Base-by-base conservation (phyloP, 805 yeast genomes). In the Wickerhamomyces bovis region DNA sequence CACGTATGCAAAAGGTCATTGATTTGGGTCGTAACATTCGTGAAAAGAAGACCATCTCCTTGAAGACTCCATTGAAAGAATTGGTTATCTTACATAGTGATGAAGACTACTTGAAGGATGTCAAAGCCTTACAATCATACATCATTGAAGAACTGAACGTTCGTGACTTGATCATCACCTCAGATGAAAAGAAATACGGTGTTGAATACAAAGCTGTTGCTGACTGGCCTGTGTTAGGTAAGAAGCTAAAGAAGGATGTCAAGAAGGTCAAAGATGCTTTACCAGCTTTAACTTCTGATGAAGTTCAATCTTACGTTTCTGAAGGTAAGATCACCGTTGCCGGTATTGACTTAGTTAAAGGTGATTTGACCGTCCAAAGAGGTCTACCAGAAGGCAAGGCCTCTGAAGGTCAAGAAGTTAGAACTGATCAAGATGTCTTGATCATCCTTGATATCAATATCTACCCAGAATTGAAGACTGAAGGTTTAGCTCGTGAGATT, bases 211-310 rank as follows among this genome's bases (percentile, higher is more conserved):
- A 78, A 53, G 97, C 92, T 39, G 95, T 87, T 67, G 99, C 99
- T 42, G 99, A 94, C 73, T 94, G 99, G 99, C 96, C 98, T 48
- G 88, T 89, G 19, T 77, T 94, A 57, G 99, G 99, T 72, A 94
- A 92, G 77, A 94, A 94, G 71, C 79, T 94, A 69, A 92, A 89
- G 81, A 82, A 83, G 65, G 98, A 90, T 60, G 95, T 87, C 51
- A 89, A 86, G 72, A 83, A 80, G 67, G 99, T 94, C 50, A 95
- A 92, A 77, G 95, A 83, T 62, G 98, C 95, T 16, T 77, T 94
- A 57, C 98, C 97, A 53, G 63, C 62, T 10, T 78, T 94, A 44
- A 71, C 92, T 19, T 85, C 97, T 11, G 85, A 75, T 15, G 90
- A 89, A 48, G 97, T 94, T 43, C 87, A 86, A 68, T 64, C 70